Conservation (phyloP, 441 rosid genomes). For the Populus hybrid region DNA sequence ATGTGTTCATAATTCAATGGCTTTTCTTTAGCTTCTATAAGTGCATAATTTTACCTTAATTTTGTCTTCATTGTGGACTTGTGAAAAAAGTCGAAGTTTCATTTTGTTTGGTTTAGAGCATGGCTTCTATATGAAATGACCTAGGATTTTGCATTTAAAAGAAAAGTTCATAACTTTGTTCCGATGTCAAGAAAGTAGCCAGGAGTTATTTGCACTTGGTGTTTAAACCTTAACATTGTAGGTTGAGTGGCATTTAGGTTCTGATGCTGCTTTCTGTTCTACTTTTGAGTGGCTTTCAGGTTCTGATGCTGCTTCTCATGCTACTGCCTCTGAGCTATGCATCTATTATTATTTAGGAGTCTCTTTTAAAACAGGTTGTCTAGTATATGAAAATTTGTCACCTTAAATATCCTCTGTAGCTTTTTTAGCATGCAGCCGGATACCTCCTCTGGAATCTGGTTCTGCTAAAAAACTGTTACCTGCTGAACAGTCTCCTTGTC, state of each 20-base stretch:
- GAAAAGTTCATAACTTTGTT: not conserved
- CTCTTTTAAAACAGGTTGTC: not conserved
- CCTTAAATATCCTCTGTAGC: not conserved
- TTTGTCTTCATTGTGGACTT: not conserved
- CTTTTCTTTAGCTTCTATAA: not conserved
- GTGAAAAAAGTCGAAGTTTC: not conserved
- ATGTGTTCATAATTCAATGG: not conserved
- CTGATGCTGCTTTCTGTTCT: not conserved
- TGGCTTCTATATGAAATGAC: not conserved
- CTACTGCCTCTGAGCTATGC: not conserved
- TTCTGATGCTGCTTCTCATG: not conserved
- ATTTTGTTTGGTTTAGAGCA: not conserved
- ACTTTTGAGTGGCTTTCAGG: not conserved
- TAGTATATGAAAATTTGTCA: not conserved
- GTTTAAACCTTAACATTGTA: not conserved
- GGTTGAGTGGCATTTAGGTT: not conserved
- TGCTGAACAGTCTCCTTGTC: not conserved
- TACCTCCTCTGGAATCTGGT: not conserved
- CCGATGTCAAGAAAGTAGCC: not conserved
- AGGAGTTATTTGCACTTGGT: not conserved
- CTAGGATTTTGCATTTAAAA: not conserved
- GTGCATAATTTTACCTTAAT: not conserved
- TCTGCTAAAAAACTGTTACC: not conserved
- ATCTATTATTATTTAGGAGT: not conserved
- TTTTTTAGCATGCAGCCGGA: not conserved